Percentiles rank a stretch among this genome's conserved stretches.
Conservation (phyloP, 495 filamentous ascomycete genomes). For the Jackrogersella minutella region DNA sequence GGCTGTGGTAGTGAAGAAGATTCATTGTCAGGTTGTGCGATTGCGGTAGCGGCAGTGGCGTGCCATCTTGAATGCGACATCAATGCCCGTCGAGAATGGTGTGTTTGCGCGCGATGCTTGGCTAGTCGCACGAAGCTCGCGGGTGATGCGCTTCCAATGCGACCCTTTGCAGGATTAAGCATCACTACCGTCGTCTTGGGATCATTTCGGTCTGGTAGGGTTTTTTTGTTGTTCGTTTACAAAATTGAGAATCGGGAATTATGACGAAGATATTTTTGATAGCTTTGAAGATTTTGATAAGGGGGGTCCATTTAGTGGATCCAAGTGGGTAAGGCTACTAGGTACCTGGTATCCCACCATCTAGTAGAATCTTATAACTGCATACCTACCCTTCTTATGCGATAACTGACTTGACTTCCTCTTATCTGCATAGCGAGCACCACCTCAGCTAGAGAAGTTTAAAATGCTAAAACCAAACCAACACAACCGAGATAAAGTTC, state of each 20-base stretch:
- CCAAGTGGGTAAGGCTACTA: background rate
- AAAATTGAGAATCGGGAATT: constrained; percentile 1
- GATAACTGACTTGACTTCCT: background rate
- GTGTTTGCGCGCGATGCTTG: constrained; percentile 42
- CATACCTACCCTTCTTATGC: background rate
- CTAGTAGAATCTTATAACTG: background rate
- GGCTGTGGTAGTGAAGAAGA: constrained; percentile 34
- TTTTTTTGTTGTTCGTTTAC: constrained; percentile 6
- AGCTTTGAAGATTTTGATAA: constrained; percentile 27
- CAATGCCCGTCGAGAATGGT: constrained; percentile 29
- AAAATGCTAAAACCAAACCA: no score
- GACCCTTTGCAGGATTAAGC: constrained; percentile 48
- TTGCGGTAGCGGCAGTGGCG: constrained; percentile 41
- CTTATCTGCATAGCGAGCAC: no score
- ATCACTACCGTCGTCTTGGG: constrained; percentile 44
- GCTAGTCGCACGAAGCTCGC: constrained; percentile 53
- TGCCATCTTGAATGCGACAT: constrained; percentile 50
- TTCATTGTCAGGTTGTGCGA: constrained; percentile 27
- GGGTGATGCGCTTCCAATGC: constrained; percentile 48
- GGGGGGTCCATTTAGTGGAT: constrained; percentile 5
- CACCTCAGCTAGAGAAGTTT: no score
- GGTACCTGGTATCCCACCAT: background rate
- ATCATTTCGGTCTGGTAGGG: constrained; percentile 30
- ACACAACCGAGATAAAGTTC: no score
- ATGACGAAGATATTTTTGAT: constrained; percentile 30